Evolutionary conservation across 2,329 filamentous ascomycete genomes (phyloP).

Genomic region (Penicillium sp.): DNA sequence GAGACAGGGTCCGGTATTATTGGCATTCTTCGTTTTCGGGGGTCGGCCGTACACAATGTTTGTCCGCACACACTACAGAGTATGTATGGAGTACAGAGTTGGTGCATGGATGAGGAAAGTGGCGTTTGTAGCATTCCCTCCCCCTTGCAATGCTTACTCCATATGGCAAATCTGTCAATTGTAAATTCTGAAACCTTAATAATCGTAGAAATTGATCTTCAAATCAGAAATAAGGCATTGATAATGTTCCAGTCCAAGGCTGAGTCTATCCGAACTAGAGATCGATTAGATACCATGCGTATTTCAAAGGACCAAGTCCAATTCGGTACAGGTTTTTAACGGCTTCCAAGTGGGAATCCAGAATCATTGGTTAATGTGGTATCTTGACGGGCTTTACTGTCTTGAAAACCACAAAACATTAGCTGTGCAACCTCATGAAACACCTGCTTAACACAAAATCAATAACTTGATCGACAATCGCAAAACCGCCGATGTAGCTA

Average conservation of each 20-base stretch:
- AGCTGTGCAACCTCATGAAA: not conserved
- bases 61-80: not conserved
- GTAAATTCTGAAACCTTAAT: not conserved
- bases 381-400: not conserved
- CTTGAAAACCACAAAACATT: not conserved
- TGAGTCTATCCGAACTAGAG: too few relatives aligned
- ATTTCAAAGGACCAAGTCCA: too few relatives aligned
- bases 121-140: slow-evolving; percentile 1
- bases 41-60: not conserved
- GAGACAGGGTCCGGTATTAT: not conserved
- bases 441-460: not conserved
- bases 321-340: too few relatives aligned
- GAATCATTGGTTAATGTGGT: not conserved
- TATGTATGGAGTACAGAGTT: not conserved
- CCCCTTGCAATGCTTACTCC: not conserved
- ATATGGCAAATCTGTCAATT: not conserved
- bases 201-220: not conserved
- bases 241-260: too few relatives aligned
- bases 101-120: not conserved
- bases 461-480: too few relatives aligned
- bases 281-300: too few relatives aligned
- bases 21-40: not conserved
- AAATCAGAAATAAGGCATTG: not conserved
- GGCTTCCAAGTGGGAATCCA: too few relatives aligned
- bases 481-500: too few relatives aligned